Percentiles rank a stretch among this genome's conserved stretches.
These are phyloP conservation scores for Pichia californica DNA, from an alignment of 805 yeast genomes.

Conservation along the genomic window DNA sequence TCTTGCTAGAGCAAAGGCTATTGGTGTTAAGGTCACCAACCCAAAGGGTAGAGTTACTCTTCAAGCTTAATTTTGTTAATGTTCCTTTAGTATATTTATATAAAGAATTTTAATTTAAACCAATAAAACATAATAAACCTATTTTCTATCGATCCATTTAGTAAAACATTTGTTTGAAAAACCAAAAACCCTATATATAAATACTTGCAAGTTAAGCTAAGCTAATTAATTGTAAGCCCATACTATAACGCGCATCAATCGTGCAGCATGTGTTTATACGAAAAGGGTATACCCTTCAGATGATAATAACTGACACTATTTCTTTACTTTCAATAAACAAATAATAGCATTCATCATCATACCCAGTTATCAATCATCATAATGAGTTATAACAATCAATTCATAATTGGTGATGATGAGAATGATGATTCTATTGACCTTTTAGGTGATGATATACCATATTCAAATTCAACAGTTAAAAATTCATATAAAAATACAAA, in stretches of 20 bases:
- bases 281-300: no score
- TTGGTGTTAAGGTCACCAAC: slow-evolving; percentile 98
- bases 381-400: slow-evolving; percentile 12
- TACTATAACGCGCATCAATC: no score
- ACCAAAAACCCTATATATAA: no score
- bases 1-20: slow-evolving; percentile 94
- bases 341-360: no score
- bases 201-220: no score
- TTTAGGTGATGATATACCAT: slow-evolving; percentile 13
- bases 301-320: no score
- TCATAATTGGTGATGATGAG: slow-evolving; percentile 13
- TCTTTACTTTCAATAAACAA: no score
- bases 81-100: slow-evolving; percentile 11
- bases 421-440: slow-evolving; percentile 17
- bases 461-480: background rate
- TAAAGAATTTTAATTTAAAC: slow-evolving; percentile 7
- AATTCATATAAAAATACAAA: background rate
- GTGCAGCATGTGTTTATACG: no score
- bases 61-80: slow-evolving; percentile 69
- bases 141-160: slow-evolving; percentile 2
- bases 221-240: no score
- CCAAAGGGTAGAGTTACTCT: slow-evolving; percentile 97
- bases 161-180: no score
- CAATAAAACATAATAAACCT: background rate
- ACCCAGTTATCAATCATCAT: background rate